Evolutionary conservation across 176 grass and related monocot species (phyloP), one percentile per base, ranked within the genome.

Genomic region (Hyparrhenia diplandra): DNA sequence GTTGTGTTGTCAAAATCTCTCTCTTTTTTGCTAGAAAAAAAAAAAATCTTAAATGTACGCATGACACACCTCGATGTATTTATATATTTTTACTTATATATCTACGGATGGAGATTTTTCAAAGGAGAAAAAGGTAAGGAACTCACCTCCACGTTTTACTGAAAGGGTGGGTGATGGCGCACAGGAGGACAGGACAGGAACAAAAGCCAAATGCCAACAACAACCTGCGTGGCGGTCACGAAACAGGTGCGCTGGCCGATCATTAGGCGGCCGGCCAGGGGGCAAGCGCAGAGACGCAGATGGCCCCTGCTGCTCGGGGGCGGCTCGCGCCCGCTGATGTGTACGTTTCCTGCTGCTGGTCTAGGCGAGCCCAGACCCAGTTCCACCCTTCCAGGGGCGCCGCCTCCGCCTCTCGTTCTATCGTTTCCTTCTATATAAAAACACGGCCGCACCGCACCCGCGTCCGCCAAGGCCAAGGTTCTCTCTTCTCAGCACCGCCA

Each of bases 361-460:
- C n/a, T n/a, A n/a, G n/a, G n/a, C n/a, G n/a, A n/a, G n/a, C n/a
- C 3, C 54, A 9, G 20, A 13, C 54, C 43, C 69, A 24, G 13
- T 2, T 59, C 41, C 28, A 10, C 36, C 1, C 13, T 4, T 27
- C 27, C 58, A 0, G 41, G 31, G 40, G 41, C 31, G 5, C 61
- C 20, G 58, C 70, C 70, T 14, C 47, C 37, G 65, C 78, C 52
- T 24, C 62, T 39, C 11, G 39, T 31, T 71, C n/a, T n/a, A n/a
- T 6, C 16, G 17, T 24, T 23, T 1, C 20, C 9, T 46, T 52
- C 16, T 34, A 31, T 85, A 89, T 89, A 89, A 89, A n/a, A 87
- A 11, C 13, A 8, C 47, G 0, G 34, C 30, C 4, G 9, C 4
- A 2, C 37, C 59, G 1, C 17, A n/a, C n/a, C n/a, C n/a, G n/a